Conservation (phyloP, 805 yeast genomes). For the Ogataea polymorpha region DNA sequence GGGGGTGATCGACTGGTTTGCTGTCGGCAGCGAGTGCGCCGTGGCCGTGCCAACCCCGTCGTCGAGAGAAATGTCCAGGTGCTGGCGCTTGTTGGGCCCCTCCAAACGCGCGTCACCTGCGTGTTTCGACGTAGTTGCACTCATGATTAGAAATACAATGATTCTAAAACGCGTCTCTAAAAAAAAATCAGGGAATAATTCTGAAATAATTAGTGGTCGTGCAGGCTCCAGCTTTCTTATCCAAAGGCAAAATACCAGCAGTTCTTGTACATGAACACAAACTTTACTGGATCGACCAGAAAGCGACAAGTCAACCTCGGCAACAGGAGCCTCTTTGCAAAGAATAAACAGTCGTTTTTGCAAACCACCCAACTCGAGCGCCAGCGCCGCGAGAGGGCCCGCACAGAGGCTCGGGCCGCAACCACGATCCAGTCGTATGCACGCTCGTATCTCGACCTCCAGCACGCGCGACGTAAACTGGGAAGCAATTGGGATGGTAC, state of each 20-base stretch:
- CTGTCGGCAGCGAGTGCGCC: constrained; percentile 32
- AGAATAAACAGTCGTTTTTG: constrained; percentile 45
- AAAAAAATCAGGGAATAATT: background rate
- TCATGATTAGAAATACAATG: background rate
- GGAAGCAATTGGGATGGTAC: constrained; percentile 25
- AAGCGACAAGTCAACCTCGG: constrained; percentile 50
- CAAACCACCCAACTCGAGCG: constrained; percentile 66
- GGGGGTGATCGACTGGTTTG: constrained; percentile 28
- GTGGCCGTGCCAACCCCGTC: constrained; percentile 23
- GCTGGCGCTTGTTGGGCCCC: constrained; percentile 20
- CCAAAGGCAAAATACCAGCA: constrained; percentile 3
- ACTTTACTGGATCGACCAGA: constrained; percentile 32
- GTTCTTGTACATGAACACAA: constrained; percentile 22
- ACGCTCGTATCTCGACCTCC: constrained; percentile 38
- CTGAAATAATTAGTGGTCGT: constrained; percentile 2
- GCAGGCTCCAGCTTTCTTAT: constrained; percentile 7
- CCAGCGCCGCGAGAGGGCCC: constrained; percentile 54
- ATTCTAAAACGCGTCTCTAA: constrained; percentile 8
- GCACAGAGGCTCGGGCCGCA: constrained; percentile 50
- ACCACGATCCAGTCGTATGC: constrained; percentile 47
- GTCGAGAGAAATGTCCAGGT: constrained; percentile 22
- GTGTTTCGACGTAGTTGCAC: constrained; percentile 9
- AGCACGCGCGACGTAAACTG: constrained; percentile 23
- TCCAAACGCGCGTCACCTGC: constrained; percentile 7
- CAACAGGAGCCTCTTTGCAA: constrained; percentile 23